phyloP scores from a whole-genome alignment of 1,284 basidiomycete species.

The Acaromyces ingoldii region DNA sequence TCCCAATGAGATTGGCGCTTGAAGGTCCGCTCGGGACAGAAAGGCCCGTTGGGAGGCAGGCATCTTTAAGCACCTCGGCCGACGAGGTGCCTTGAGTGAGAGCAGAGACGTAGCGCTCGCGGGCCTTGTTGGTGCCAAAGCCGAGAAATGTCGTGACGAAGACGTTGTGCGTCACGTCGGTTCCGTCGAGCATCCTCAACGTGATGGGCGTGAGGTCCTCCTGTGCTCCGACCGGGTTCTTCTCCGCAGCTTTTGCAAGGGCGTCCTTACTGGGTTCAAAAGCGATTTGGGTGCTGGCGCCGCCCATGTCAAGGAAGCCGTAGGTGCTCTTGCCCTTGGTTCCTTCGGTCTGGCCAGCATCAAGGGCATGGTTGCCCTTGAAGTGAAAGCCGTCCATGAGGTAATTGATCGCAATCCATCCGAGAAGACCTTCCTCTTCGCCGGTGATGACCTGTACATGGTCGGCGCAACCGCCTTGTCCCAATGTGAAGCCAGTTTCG shows the following conservation, averaged over 20 bases:
- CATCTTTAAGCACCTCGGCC: constrained; percentile 58
- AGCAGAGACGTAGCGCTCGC: constrained; percentile 77
- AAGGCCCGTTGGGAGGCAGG: constrained; percentile 80
- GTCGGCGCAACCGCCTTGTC: constrained; percentile 63
- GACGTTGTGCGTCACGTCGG: constrained; percentile 81
- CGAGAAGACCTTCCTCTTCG: constrained; percentile 95
- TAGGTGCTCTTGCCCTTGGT: constrained; percentile 70
- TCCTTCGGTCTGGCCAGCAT: background rate
- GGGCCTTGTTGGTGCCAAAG: constrained; percentile 92
- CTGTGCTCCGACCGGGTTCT: too few relatives aligned
- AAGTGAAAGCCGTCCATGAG: constrained; percentile 92
- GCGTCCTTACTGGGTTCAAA: constrained; percentile 65
- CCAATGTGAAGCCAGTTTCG: constrained; percentile 66
- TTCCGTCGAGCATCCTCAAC: constrained; percentile 74
- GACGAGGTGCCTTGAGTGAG: constrained; percentile 58
- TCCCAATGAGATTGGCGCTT: constrained; percentile 59
- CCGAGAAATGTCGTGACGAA: constrained; percentile 99
- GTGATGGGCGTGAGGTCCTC: constrained; percentile 62
- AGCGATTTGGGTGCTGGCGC: constrained; percentile 95
- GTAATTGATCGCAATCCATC: constrained; percentile 97
- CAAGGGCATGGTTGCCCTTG: constrained; percentile 2
- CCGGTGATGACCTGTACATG: constrained; percentile 92
- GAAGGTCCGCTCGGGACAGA: too few relatives aligned
- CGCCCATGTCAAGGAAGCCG: constrained; percentile 98
- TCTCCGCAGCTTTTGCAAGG: constrained; percentile 60